A percentile compares a stretch with the other conserved stretches of the same genome.
phyloP scores from a whole-genome alignment of 2,329 filamentous ascomycete species.

The Alternaria gaisen region DNA sequence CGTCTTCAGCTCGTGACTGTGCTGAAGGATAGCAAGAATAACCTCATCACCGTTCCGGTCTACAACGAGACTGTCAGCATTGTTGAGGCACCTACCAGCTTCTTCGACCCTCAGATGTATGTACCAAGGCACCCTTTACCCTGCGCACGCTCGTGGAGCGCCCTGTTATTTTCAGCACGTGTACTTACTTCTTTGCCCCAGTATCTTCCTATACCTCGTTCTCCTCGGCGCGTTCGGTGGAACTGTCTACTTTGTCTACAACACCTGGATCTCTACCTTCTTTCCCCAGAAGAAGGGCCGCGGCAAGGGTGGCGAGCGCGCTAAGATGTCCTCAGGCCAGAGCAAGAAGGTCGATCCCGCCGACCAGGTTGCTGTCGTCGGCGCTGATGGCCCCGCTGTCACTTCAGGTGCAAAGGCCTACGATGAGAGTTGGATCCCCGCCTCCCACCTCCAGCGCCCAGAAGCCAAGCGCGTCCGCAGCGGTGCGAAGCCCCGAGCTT shows the following conservation, averaged over 20 bases:
- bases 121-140: slow-evolving; percentile 42
- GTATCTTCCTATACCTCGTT: slow-evolving; percentile 97
- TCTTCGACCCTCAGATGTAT: slow-evolving; percentile 96
- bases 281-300: slow-evolving; percentile 81
- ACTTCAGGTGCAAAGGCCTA: slow-evolving; percentile 77
- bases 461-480: slow-evolving; percentile 70
- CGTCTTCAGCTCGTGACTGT: slow-evolving; percentile 79
- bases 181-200: slow-evolving; percentile 52
- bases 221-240: slow-evolving; percentile 80
- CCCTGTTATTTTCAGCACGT: neutral
- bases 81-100: slow-evolving; percentile 88
- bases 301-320: slow-evolving; percentile 71
- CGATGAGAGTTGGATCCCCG: slow-evolving; percentile 94
- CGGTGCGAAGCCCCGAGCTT: slow-evolving; percentile 50
- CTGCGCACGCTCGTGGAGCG: neutral
- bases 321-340: slow-evolving; percentile 68
- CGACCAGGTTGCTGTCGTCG: slow-evolving; percentile 69
- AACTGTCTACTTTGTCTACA: slow-evolving; percentile 95
- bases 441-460: slow-evolving; percentile 87
- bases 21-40: slow-evolving; percentile 71
- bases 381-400: slow-evolving; percentile 74
- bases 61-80: slow-evolving; percentile 85
- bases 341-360: slow-evolving; percentile 72
- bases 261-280: slow-evolving; percentile 94
- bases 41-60: slow-evolving; percentile 78